Conservation (phyloP, 2,329 filamentous ascomycete genomes). For the Didymella lethalis region DNA sequence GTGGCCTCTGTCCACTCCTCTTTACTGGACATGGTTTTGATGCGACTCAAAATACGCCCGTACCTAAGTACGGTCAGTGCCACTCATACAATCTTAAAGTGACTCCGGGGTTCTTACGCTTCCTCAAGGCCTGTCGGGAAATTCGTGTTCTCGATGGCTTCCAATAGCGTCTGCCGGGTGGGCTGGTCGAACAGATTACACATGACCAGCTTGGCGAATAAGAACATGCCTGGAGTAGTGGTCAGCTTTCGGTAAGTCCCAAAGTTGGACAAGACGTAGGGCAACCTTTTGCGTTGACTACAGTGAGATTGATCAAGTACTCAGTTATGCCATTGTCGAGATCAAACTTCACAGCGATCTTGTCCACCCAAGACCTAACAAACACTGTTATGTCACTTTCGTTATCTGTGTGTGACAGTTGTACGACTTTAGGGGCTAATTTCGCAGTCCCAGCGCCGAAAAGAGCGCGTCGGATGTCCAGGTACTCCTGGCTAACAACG, state of each 20-base stretch:
- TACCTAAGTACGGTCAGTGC: slow-evolving; percentile 22
- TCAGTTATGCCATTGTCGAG: slow-evolving; percentile 31
- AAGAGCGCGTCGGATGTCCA: slow-evolving; percentile 30
- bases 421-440: slow-evolving; percentile 23
- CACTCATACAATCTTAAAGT: neutral
- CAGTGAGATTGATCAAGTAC: slow-evolving; percentile 32
- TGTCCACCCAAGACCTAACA: slow-evolving; percentile 24
- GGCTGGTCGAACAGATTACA: slow-evolving; percentile 25
- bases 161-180: slow-evolving; percentile 26
- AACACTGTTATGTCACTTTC: slow-evolving; percentile 31
- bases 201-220: slow-evolving; percentile 41
- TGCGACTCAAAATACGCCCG: slow-evolving; percentile 34
- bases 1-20: slow-evolving; percentile 29
- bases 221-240: slow-evolving; percentile 35
- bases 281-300: slow-evolving; percentile 33
- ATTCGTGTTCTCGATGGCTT: slow-evolving; percentile 24
- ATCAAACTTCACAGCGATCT: slow-evolving; percentile 25
- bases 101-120: slow-evolving; percentile 28
- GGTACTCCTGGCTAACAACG: slow-evolving; percentile 38
- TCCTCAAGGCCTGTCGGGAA: slow-evolving; percentile 31
- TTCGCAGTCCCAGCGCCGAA: slow-evolving; percentile 9
- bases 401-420: slow-evolving; percentile 28
- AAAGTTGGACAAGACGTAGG: too few relatives aligned
- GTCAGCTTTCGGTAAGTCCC: too few relatives aligned
- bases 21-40: slow-evolving; percentile 20